phyloP scores from a whole-genome alignment of 805 yeast species.

The Saccharomyces eubayanus region DNA sequence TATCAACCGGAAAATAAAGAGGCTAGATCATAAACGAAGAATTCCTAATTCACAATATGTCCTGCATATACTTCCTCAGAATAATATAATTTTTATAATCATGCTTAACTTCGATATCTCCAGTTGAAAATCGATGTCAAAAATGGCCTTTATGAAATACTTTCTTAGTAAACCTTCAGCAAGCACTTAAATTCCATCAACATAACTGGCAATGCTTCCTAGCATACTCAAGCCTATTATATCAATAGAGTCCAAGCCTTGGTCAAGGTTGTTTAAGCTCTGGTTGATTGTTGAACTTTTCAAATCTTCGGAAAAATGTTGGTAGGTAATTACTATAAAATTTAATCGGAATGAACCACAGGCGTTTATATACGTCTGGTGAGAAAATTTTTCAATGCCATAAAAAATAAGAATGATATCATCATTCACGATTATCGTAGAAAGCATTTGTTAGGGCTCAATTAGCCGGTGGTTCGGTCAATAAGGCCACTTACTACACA shows the following conservation, averaged over 20 bases:
- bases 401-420: background rate
- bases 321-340: too few relatives aligned
- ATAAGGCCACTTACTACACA: background rate
- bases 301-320: too few relatives aligned
- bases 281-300: too few relatives aligned
- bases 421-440: background rate
- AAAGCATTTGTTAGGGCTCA: background rate
- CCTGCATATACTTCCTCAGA: constrained; percentile 78
- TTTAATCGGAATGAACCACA: too few relatives aligned
- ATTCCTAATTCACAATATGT: constrained; percentile 55
- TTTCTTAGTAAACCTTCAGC: background rate
- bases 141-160: background rate
- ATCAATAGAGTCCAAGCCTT: background rate
- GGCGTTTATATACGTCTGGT: background rate
- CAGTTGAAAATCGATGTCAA: background rate
- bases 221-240: background rate
- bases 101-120: constrained; percentile 5
- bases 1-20: constrained; percentile 5
- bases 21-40: constrained; percentile 62
- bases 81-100: constrained; percentile 31
- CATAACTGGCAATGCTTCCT: background rate
- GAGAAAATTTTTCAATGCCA: background rate
- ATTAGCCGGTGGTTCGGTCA: background rate
- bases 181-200: background rate
- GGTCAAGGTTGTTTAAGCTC: background rate